Percentiles rank a stretch among this genome's conserved stretches.
phyloP scores from a whole-genome alignment of 1,284 basidiomycete genomes.

The Ceratobasidium sp. region DNA sequence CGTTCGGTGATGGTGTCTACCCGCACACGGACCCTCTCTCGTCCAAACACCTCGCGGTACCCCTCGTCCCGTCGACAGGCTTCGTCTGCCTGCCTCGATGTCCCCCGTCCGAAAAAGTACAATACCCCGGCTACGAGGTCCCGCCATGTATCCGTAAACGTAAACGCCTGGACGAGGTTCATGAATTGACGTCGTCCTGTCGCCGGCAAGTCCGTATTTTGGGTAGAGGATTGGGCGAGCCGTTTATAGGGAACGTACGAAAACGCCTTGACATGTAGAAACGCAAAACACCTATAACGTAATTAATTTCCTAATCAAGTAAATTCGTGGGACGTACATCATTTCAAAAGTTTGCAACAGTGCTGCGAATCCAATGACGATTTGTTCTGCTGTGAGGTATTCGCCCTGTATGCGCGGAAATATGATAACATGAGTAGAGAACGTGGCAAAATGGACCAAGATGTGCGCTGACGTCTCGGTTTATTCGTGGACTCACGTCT shows the following conservation, averaged over 20 bases:
- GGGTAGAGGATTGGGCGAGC: neutral
- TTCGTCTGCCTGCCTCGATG: conserved; percentile 3
- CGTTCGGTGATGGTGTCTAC: too few species aligned
- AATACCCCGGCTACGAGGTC: conserved; percentile 6
- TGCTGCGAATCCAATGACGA: conserved; percentile 75
- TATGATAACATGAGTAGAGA: conserved; percentile 47
- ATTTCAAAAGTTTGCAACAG: conserved; percentile 78
- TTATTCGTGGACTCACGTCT: conserved; percentile 61
- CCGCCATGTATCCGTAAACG: conserved; percentile 21
- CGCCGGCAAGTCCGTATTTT: neutral
- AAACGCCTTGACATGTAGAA: conserved; percentile 77
- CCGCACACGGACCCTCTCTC: conserved; percentile 6
- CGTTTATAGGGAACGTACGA: conserved; percentile 66
- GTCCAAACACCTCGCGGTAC: conserved; percentile 18
- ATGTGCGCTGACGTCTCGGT: too few species aligned
- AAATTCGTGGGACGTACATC: conserved; percentile 56
- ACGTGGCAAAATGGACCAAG: neutral
- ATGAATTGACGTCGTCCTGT: neutral
- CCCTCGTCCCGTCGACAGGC: neutral
- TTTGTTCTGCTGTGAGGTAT: conserved; percentile 68
- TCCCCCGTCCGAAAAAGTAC: conserved; percentile 15
- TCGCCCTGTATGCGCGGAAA: conserved; percentile 58
- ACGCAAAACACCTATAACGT: conserved; percentile 61
- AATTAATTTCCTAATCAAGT: conserved; percentile 20
- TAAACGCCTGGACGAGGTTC: conserved; percentile 13